Evolutionary conservation across 2,329 filamentous ascomycete genomes (phyloP).

Genomic region (Trichoderma sp.): DNA sequence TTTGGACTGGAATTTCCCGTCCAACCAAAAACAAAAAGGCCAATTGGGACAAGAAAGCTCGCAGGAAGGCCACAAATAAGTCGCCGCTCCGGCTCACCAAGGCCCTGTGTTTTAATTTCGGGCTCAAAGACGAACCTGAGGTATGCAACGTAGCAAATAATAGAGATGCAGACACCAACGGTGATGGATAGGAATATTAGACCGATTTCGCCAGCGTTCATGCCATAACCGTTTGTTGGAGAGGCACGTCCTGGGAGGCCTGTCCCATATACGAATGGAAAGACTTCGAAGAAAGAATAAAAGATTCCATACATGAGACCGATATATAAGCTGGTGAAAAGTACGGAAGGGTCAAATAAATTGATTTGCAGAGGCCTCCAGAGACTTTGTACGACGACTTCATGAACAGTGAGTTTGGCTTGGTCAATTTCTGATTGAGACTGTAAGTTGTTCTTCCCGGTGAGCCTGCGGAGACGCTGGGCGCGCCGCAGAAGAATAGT

Average conservation of each 20-base stretch:
- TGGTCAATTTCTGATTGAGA: background rate
- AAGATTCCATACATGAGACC: background rate
- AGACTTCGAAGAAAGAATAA: slow-evolving; percentile 5
- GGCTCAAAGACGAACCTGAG: background rate
- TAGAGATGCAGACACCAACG: background rate
- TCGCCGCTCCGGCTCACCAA: background rate
- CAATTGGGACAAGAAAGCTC: background rate
- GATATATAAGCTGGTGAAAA: background rate
- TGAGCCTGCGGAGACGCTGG: background rate
- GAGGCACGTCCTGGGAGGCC: background rate
- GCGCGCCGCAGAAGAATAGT: background rate
- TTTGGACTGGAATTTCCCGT: background rate
- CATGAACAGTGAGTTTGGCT: background rate
- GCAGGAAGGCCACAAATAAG: background rate
- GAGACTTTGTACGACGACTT: background rate
- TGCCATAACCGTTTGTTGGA: background rate
- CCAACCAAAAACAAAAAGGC: slow-evolving; percentile 4
- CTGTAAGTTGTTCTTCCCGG: background rate
- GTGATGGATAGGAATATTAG: background rate
- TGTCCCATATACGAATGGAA: background rate
- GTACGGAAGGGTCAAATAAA: background rate
- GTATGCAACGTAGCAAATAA: background rate
- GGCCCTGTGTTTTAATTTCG: background rate
- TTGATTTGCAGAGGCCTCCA: slow-evolving; percentile 1
- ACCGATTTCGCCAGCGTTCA: background rate